Base-by-base conservation (phyloP, 176 grass and related monocot genomes). In the Luzula sylvatica region DNA sequence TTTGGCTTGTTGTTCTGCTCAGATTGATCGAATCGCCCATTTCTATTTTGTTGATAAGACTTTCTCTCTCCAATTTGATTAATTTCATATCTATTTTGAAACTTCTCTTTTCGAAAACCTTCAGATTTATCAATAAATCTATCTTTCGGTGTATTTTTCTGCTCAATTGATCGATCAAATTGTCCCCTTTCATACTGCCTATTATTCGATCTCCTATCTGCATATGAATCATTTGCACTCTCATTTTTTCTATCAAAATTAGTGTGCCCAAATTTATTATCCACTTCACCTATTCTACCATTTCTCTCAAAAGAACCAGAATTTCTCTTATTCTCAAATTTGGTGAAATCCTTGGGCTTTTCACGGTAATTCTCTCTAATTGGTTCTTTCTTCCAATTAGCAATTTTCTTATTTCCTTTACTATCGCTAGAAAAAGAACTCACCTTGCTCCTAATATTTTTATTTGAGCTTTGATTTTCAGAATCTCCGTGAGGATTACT, bases 401-500 rank as follows among this genome's bases (percentile, higher is more conserved):
- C 20, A 20, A 41, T 61, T 25, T 60, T 76, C 50, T 39, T 38
- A 66, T 38, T 53, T 48, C 20, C 57, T 52, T 21, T 5, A 68
- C 16, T 26, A 56, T 13, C 76, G 1, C 61, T 35, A 2, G 55
- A 16, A 11, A 42, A 58, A 16, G 1, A 35, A 35, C 30, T 35
- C 7, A 7, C 73, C 18, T 75, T 57, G 12, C 50, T 38, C 0
- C 1, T 26, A 0, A 76, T 58, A 49, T 70, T 77, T 29, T 27
- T 79, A 61, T 76, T 82, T 3, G 39, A 46, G 23, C 43, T 43
- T 40, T 22, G 26, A 22, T 26, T 23, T 53, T 73, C 84, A 2
- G 41, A 72, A 68, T 56, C 68, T 5, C 17, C 56, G 2, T 53
- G 68, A 58, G 61, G 65, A 54, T 52, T 75, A 42, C 76, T 85